These are phyloP conservation scores for Apiospora aurea DNA, from an alignment of 2,329 filamentous ascomycete species.

Conservation along the genomic window DNA sequence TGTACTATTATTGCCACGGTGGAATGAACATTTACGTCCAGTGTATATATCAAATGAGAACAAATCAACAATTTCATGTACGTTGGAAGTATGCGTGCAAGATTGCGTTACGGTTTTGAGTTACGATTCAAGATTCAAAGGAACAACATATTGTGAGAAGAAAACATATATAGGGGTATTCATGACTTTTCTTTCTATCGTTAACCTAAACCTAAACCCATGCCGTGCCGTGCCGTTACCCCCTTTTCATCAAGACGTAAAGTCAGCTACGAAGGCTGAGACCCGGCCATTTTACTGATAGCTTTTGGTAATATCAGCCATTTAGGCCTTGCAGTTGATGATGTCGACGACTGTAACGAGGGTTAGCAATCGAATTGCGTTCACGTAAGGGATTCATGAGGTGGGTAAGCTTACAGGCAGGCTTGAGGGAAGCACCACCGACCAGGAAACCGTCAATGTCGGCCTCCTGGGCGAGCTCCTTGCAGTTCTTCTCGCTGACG, in stretches of 20 bases:
- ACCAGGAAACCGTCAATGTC: slow-evolving; percentile 99
- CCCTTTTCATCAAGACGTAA: slow-evolving; percentile 20
- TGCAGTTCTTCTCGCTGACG: slow-evolving; percentile 98
- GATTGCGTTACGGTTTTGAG: background rate
- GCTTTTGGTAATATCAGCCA: background rate
- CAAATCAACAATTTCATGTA: slow-evolving; percentile 19
- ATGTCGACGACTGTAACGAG: slow-evolving; percentile 60
- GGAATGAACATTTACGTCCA: slow-evolving; percentile 25
- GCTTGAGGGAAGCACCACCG: slow-evolving; percentile 95
- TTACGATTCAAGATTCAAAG: slow-evolving; percentile 11
- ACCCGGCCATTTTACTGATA: slow-evolving; percentile 12
- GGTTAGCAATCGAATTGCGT: slow-evolving; percentile 22
- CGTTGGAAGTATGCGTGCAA: background rate
- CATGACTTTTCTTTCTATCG: slow-evolving; percentile 15
- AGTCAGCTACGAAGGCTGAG: slow-evolving; percentile 17
- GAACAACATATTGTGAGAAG: background rate
- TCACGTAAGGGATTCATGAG: background rate
- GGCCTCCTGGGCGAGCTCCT: slow-evolving; percentile 85
- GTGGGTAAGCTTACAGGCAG: slow-evolving; percentile 73
- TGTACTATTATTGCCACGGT: slow-evolving; percentile 23
- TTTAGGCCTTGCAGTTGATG: slow-evolving; percentile 61
- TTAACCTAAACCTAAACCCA: slow-evolving; percentile 17
- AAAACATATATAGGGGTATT: slow-evolving; percentile 8
- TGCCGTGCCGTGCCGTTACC: slow-evolving; percentile 19
- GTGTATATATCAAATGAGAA: background rate